phyloP scores from a whole-genome alignment of 2,329 filamentous ascomycete species.

The Talaromyces pinophilus region DNA sequence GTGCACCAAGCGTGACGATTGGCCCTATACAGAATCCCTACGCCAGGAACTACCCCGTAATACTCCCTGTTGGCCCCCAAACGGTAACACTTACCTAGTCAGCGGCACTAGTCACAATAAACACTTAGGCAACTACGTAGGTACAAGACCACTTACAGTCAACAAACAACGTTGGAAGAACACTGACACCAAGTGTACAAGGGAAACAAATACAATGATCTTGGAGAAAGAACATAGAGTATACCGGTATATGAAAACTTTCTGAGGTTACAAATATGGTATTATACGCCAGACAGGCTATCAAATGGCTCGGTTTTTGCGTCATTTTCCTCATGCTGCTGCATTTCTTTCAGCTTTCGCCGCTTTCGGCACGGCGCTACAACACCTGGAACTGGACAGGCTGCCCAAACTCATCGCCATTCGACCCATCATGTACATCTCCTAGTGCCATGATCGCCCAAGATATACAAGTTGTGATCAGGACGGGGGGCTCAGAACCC shows the following conservation, averaged over 20 bases:
- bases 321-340: background rate
- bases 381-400: conserved; percentile 1
- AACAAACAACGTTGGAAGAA: background rate
- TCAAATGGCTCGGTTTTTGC: background rate
- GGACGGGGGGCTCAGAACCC: conserved; percentile 5
- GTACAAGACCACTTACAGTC: background rate
- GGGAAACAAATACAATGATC: background rate
- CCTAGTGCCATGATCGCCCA: background rate
- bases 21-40: too few species aligned
- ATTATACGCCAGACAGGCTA: background rate
- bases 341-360: background rate
- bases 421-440: conserved; percentile 8
- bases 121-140: background rate
- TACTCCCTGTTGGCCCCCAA: background rate
- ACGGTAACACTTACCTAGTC: background rate
- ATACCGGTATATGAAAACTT: too few species aligned
- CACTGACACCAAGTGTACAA: background rate
- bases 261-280: background rate
- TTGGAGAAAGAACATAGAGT: background rate
- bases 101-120: background rate
- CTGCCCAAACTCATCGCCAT: conserved; percentile 9
- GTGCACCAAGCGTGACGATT: too few species aligned
- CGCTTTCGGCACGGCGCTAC: conserved; percentile 3
- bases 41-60: background rate
- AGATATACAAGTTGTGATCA: conserved; percentile 12